Percentiles rank a stretch among this genome's conserved stretches.
These are phyloP conservation scores for Kandelia obovata DNA, from an alignment of 345 rosid species.

Conservation along the genomic window DNA sequence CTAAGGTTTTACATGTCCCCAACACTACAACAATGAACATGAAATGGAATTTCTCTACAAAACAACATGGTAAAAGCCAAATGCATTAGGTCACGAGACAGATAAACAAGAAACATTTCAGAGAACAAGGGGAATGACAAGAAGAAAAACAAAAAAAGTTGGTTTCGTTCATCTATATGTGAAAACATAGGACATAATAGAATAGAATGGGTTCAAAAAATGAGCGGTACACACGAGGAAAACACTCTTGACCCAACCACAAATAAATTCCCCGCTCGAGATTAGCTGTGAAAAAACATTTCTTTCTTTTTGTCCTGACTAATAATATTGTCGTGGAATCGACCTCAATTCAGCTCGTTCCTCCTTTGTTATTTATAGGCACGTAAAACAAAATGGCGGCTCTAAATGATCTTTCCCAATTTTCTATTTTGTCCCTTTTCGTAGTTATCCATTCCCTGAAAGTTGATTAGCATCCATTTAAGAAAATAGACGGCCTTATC, in stretches of 20 bases:
- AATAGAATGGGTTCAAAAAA: background rate
- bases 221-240: conserved; percentile 9
- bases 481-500: too few species aligned
- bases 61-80: background rate
- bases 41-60: background rate
- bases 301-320: too few species aligned
- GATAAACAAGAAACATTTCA: conserved; percentile 5
- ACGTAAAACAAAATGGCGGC: too few species aligned
- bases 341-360: too few species aligned
- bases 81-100: background rate
- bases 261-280: too few species aligned
- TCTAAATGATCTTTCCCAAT: too few species aligned
- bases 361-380: too few species aligned
- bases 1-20: background rate
- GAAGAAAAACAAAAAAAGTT: background rate
- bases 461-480: too few species aligned
- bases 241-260: background rate
- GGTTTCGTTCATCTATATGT: background rate
- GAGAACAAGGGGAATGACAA: background rate
- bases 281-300: too few species aligned
- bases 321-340: too few species aligned
- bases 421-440: too few species aligned
- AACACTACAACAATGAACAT: background rate
- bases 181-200: background rate
- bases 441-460: too few species aligned